Base-by-base conservation (phyloP, 2,329 filamentous ascomycete genomes). In the Xylariomycetidae sp. region DNA sequence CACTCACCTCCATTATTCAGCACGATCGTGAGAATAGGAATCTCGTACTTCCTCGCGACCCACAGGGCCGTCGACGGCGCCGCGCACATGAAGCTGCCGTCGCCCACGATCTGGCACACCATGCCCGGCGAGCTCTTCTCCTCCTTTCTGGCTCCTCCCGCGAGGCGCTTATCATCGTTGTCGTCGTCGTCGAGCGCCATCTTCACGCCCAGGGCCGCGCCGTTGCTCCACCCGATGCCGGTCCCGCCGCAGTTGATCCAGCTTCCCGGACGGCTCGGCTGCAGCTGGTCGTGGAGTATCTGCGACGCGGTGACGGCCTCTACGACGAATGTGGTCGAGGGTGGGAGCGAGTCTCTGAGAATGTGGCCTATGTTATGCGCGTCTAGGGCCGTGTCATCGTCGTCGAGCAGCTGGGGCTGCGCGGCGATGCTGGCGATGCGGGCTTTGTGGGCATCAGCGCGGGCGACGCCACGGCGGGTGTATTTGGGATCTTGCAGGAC, bases 221-320 rank as follows among this genome's bases (percentile, higher is more conserved):
- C 85, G 11, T 85, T 85, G 9, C 79, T 85, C 85, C 85, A 90
- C 2, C 85, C 85, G 0, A 90, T 75, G 3, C 86, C 86, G 11
- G 84, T 85, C 1, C 82, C 85, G 2, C 85, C 85, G 53, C 85
- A 89, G 56, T 88, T 89, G 50, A 90, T 77, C 82, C 82, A 88
- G 0, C 77, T 79, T 0, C 84, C 83, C 0, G 85, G 85, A 0
- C 77, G 51, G 0, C 71, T 79, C 3, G 78, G 72, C 48, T 80
- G 78, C 6, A 92, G 62, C 44, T 88, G 84, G 45, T 92, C 83
- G 16, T 77, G 70, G 1, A 88, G 78, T 17, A 79, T 72, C 0
- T 58, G 58, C 0, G 80, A 79, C 37, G 85, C 78, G 0, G 86
- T 92, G 1, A 92, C 86, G 0, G 86, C 80, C 59, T 92, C 86